These are phyloP conservation scores for Aspergillus indologenus DNA, from an alignment of 495 filamentous ascomycete species.

Conservation along the genomic window DNA sequence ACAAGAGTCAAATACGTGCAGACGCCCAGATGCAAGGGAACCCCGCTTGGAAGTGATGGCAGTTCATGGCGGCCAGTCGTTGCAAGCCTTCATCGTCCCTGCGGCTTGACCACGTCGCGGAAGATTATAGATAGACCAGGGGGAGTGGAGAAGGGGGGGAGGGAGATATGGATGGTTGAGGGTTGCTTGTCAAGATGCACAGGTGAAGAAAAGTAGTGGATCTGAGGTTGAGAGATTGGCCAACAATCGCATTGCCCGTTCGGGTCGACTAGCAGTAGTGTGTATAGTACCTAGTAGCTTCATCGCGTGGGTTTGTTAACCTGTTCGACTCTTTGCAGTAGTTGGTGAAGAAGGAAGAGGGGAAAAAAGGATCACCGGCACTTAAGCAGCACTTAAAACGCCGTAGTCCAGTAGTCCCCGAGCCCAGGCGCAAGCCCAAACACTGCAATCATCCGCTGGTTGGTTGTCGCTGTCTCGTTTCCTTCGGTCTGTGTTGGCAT, in stretches of 20 bases:
- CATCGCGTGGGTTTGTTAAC: slow-evolving; percentile 8
- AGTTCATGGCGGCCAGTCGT: slow-evolving; percentile 16
- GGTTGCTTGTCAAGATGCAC: slow-evolving; percentile 5
- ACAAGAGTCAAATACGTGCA: slow-evolving; percentile 19
- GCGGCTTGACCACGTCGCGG: slow-evolving; percentile 11
- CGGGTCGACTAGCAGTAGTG: background rate
- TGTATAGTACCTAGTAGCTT: too few relatives aligned
- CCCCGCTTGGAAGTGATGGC: slow-evolving; percentile 20
- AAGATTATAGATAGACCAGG: background rate
- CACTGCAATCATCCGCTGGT: slow-evolving; percentile 16
- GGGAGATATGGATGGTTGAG: background rate
- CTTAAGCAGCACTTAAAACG: slow-evolving; percentile 11
- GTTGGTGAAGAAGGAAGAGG: background rate
- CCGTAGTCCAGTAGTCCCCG: slow-evolving; percentile 12
- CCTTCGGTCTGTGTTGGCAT: background rate
- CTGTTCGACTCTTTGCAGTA: background rate
- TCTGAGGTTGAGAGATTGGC: background rate
- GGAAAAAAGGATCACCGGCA: slow-evolving; percentile 19
- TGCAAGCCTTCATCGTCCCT: slow-evolving; percentile 14
- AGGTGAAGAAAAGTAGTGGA: background rate
- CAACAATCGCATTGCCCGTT: slow-evolving; percentile 16
- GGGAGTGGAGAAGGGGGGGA: background rate
- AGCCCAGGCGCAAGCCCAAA: slow-evolving; percentile 17
- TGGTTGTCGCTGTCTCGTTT: slow-evolving; percentile 10
- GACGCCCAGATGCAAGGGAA: slow-evolving; percentile 20